Conservation (phyloP, 306 rosid genomes). For the Acmispon strigosus region DNA sequence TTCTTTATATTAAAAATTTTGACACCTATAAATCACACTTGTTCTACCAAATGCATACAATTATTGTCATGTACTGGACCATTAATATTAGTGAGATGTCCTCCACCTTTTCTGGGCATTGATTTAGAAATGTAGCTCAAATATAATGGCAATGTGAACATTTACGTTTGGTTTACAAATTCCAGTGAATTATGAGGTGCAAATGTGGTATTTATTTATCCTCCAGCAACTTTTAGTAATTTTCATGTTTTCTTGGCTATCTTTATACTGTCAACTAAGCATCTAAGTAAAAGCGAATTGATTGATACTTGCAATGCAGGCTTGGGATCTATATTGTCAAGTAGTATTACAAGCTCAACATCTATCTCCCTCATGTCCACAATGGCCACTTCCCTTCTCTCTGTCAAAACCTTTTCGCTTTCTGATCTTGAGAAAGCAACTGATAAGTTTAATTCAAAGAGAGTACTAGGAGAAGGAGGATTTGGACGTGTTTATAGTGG, state of each 20-base stretch:
- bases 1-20: background rate
- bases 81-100: background rate
- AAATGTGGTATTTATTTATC: background rate
- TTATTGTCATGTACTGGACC: background rate
- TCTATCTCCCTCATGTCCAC: constrained; percentile 77
- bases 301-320: constrained; percentile 44
- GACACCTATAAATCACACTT: background rate
- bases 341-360: constrained; percentile 77
- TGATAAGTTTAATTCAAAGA: constrained; percentile 65
- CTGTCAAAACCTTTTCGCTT: constrained; percentile 72
- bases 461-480: constrained; percentile 93
- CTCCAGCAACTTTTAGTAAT: background rate
- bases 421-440: constrained; percentile 89
- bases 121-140: constrained; percentile 4
- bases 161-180: background rate
- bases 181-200: constrained; percentile 7
- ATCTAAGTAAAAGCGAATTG: constrained; percentile 12
- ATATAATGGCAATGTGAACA: background rate
- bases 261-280: background rate
- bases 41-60: background rate
- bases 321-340: constrained; percentile 66
- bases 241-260: background rate
- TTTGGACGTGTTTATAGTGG: constrained; percentile 91
- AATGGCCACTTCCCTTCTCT: constrained; percentile 74
- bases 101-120: constrained; percentile 1